Evolutionary conservation across 2,329 filamentous ascomycete genomes (phyloP), one percentile per base, ranked within the genome.

Genomic region (Neocucurbitaria cava): DNA sequence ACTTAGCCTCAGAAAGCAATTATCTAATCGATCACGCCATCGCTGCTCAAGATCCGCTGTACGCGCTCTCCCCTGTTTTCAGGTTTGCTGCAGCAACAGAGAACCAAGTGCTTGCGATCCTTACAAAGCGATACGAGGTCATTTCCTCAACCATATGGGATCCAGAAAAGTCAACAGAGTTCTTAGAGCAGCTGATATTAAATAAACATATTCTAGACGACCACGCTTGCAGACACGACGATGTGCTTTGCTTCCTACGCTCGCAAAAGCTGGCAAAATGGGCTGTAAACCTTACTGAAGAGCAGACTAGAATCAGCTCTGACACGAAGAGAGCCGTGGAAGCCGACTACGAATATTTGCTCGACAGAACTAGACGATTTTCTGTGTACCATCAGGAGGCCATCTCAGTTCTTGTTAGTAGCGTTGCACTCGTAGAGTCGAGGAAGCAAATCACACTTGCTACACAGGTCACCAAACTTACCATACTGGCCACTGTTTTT

Each of bases 121-220:
- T 53, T 2, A 21, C 23, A 15, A 28, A 39, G n/a, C 36, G 39
- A 21, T 53, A 53, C 39, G 44, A 48, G 42, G 26, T 53, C 39
- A 48, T 53, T 28, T 39, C 36, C 36, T 43, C 44, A 3, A 48
- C 50, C 2, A 18, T 43, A n/a, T 53, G 50, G 50, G 50, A 53
- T 38, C 44, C 38, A 15, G 17, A 38, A 1, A 26, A 39, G 36
- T 43, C 44, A 5, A 24, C 18, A n/a, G 39, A 43, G 10, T n/a
- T 43, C 44, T n/a, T 53, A 21, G 28, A 53, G 13, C 50, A 53
- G 44, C 50, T 53, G 21, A 47, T 53, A 18, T 24, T 48, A n/a
- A 30, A 48, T 17, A 48, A 48, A 39, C 50, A 53, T n/a, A 30
- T 48, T 24, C 39, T 53, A 11, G 28, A 47, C 44, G 45, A 47